Evolutionary conservation across 148 eudicot genomes (phyloP), one percentile per base, ranked within the genome.

Genomic region (Chenopodium formosanum): DNA sequence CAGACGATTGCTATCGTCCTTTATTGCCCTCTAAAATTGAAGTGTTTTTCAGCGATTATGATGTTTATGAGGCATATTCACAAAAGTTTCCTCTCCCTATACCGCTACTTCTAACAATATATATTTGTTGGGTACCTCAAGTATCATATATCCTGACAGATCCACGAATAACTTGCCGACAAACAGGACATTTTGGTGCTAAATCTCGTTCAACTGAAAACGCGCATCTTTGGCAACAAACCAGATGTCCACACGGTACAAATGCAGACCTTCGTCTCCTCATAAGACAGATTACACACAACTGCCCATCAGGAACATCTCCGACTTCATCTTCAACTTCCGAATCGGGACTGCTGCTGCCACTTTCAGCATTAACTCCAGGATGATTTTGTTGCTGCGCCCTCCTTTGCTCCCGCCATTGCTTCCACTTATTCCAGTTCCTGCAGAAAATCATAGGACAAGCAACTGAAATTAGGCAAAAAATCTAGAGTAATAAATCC

Each of bases 231-330:
- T 88, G 94, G 80, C 98, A 95, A 72, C 97, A 93, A 77, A 95
- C 97, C 40, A 90, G 73, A 80, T 95, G 98, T n/a, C 98, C 98
- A 80, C 98, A 95, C 0, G 98, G 98, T 70, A 95, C 73, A 79
- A 95, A 95, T 52, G 98, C 98, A 20, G 97, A 92, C 0, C 94
- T 85, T 29, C 93, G 80, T 84, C 92, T 84, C 82, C 92, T 88
- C 84, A 82, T 83, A 52, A 93, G 85, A 82, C 97, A 93, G 77
- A 95, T 77, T 60, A 88, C 96, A 76, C 97, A 91, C 70, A 91
- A 72, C 84, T 88, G 87, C 17, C 97, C 98, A 66, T 92, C 97
- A 1, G 92, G 94, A 46, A 93, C 84, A 6, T 89, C 95, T 82
- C 84, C 90, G 19, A 48, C 70, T 22, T 94, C 98, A 9, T 91